Evolutionary conservation across 1,139 yeast genomes (phyloP).

Genomic region (Casaregolazyma suthepensis): DNA sequence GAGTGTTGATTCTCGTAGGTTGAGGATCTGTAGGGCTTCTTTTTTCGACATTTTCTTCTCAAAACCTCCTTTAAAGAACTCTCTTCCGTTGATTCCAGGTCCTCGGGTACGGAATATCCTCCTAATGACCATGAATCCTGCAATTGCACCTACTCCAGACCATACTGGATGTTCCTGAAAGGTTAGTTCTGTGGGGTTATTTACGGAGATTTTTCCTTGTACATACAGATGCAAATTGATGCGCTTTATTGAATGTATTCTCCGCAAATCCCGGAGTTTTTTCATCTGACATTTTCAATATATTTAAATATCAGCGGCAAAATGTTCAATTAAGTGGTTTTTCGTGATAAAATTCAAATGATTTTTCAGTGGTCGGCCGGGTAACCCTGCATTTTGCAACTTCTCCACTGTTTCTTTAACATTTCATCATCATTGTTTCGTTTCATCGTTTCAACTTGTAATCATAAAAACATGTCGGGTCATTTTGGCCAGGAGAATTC

Average conservation of each 20-base stretch:
- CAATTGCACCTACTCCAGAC: slow-evolving; percentile 64
- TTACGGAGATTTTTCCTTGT: not conserved
- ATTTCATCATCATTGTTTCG: not conserved
- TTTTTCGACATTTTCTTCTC: slow-evolving; percentile 83
- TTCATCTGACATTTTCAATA: not conserved
- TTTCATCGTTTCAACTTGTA: not conserved
- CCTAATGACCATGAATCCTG: slow-evolving; percentile 38
- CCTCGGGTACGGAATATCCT: slow-evolving; percentile 64
- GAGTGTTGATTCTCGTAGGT: slow-evolving; percentile 72
- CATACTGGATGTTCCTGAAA: slow-evolving; percentile 61
- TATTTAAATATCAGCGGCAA: not conserved
- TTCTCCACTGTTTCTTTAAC: not conserved
- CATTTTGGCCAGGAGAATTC: not conserved
- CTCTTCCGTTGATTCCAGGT: slow-evolving; percentile 67
- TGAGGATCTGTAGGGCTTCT: slow-evolving; percentile 86
- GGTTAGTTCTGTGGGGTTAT: not conserved
- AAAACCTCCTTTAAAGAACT: slow-evolving; percentile 80
- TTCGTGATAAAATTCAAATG: not conserved
- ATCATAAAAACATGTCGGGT: not conserved
- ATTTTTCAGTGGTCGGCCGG: not conserved
- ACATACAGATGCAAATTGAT: slow-evolving; percentile 25
- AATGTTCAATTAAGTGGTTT: not conserved
- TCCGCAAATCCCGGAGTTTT: slow-evolving; percentile 51
- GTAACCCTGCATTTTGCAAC: not conserved
- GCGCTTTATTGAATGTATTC: slow-evolving; percentile 50